Conservation (phyloP, 2,329 filamentous ascomycete species). For the Arthroderma sp. region DNA sequence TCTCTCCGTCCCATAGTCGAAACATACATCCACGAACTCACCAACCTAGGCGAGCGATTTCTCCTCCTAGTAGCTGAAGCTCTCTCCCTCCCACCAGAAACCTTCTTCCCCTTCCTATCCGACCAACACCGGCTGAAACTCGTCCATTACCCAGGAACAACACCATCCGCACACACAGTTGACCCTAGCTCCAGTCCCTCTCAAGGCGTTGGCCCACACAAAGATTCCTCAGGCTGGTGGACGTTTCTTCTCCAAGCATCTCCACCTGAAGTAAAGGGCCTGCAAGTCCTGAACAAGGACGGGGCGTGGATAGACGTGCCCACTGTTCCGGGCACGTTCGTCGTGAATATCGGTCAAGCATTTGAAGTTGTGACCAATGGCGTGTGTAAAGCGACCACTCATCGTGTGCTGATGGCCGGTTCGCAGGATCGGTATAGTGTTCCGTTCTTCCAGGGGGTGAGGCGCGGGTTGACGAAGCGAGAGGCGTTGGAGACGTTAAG, state of each 20-base stretch:
- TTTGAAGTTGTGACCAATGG: slow-evolving; percentile 32
- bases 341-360: slow-evolving; percentile 25
- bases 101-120: slow-evolving; percentile 41
- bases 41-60: slow-evolving; percentile 39
- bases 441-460: slow-evolving; percentile 39
- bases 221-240: slow-evolving; percentile 51
- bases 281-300: slow-evolving; percentile 31
- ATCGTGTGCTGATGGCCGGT: slow-evolving; percentile 32
- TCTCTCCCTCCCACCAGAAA: slow-evolving; percentile 35
- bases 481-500: slow-evolving; percentile 30
- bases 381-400: slow-evolving; percentile 31
- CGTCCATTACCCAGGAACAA: slow-evolving; percentile 37
- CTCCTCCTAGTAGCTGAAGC: slow-evolving; percentile 44
- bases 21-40: slow-evolving; percentile 40
- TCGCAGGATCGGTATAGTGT: slow-evolving; percentile 30
- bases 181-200: slow-evolving; percentile 7
- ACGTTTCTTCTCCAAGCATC: slow-evolving; percentile 51
- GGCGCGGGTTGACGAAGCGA: slow-evolving; percentile 32
- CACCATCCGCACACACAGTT: slow-evolving; percentile 5
- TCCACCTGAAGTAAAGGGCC: slow-evolving; percentile 33
- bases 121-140: slow-evolving; percentile 49
- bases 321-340: slow-evolving; percentile 2
- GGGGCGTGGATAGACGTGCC: slow-evolving; percentile 6
- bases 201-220: slow-evolving; percentile 50
- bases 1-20: slow-evolving; percentile 27